Evolutionary conservation across 163 green algal genomes (phyloP).

Genomic region (Smithsoniella earleae): DNA sequence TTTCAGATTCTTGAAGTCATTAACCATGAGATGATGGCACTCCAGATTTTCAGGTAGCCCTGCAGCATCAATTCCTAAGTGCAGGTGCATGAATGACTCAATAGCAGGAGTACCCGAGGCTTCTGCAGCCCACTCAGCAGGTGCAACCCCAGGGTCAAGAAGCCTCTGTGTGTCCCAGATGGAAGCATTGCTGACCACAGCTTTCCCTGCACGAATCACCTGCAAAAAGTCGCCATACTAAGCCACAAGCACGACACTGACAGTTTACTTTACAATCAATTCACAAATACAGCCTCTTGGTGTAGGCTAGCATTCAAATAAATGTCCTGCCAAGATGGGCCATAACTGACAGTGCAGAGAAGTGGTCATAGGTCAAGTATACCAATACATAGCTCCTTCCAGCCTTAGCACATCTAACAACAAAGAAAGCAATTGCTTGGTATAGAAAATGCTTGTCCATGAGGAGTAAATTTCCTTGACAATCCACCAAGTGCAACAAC

Average conservation of each 20-base stretch:
- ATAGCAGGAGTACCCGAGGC: slow-evolving; percentile 41
- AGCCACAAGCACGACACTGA: too few species aligned
- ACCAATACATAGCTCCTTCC: neutral
- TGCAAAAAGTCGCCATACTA: neutral
- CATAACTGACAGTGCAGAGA: too few species aligned
- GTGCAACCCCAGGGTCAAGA: slow-evolving; percentile 47
- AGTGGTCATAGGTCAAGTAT: too few species aligned
- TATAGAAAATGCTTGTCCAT: too few species aligned
- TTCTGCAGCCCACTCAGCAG: slow-evolving; percentile 35
- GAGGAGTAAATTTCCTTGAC: too few species aligned
- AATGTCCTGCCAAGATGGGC: too few species aligned
- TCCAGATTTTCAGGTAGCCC: slow-evolving; percentile 55
- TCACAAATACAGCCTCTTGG: too few species aligned
- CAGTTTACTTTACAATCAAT: too few species aligned
- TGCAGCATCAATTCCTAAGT: slow-evolving; percentile 77
- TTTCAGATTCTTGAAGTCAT: slow-evolving; percentile 46
- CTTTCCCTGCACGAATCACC: slow-evolving; percentile 36
- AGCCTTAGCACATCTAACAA: too few species aligned
- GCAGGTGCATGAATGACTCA: slow-evolving; percentile 85
- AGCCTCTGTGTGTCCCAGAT: slow-evolving; percentile 80
- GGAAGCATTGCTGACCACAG: slow-evolving; percentile 82
- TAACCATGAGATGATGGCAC: slow-evolving; percentile 74
- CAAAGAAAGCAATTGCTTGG: too few species aligned
- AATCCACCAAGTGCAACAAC: too few species aligned
- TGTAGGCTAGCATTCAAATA: too few species aligned